Evolutionary conservation across 2,329 filamentous ascomycete genomes (phyloP), one percentile per base, ranked within the genome.

Genomic region (Calonectria crousiana): DNA sequence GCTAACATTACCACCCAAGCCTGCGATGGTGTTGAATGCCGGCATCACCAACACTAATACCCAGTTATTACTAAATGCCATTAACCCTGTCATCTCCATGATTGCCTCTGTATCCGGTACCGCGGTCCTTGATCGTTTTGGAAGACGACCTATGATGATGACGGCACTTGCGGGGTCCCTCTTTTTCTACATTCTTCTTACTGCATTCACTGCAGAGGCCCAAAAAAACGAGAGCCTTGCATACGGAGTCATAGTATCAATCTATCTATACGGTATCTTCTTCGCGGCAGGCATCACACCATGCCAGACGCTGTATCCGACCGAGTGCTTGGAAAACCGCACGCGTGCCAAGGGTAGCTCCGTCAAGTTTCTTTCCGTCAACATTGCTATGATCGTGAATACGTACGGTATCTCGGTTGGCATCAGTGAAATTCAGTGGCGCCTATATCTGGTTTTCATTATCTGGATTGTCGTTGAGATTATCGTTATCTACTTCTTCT

Each of bases 111-210:
- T 89, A 47, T 74, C 87, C 23, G 90, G 89, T 34, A 87, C 89
- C 18, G 79, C 84, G 20, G 78, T 90, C 2, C 87, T 90, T 28
- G 89, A 90, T 73, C 82, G 80, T 38, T 77, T 90, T 34, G 88
- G 90, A 36, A 88, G 90, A 41, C 88, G 90, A 11, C 86, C 86
- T 26, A 84, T 90, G 41, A 84, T 90, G 51, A 80, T 91, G 64
- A 87, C 87, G 71, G 88, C 87, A 23, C 86, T 89, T 76, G 82
- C 86, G 1, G 85, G 85, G 38, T 86, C 88, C 67, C 87, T 86
- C 68, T 75, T 88, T 11, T 89, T 89, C 84, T 82, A 89, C 32
- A 87, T 84, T 64, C 86, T 90, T 81, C 88, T 88, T 13, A 83
- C 88, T 10, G 86, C 85, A 11, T 85, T 86, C 11, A 77, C 80